These are phyloP conservation scores for Scheffersomyces segobiensis DNA, from an alignment of 1,139 yeast species.

Conservation along the genomic window DNA sequence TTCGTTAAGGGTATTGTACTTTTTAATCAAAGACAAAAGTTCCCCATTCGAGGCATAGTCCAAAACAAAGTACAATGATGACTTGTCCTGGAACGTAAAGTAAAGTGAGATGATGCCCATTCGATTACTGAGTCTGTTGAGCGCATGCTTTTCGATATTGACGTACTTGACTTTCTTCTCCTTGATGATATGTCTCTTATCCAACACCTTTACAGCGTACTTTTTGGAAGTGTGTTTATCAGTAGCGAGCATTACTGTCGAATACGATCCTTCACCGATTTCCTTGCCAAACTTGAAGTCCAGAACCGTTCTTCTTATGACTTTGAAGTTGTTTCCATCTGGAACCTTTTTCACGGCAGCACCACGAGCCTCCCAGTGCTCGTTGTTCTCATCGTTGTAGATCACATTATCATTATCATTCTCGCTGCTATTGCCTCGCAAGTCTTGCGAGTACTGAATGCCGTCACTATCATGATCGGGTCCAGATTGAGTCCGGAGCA, in stretches of 20 bases:
- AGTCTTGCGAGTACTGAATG: not conserved
- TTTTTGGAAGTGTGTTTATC: slow-evolving; percentile 71
- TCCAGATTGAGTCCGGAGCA: slow-evolving; percentile 8
- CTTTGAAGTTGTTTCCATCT: slow-evolving; percentile 15
- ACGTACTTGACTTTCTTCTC: slow-evolving; percentile 96
- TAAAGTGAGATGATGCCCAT: slow-evolving; percentile 81
- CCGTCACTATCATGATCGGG: not conserved
- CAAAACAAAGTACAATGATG: slow-evolving; percentile 84
- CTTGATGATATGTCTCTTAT: slow-evolving; percentile 90
- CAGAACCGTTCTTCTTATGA: slow-evolving; percentile 62
- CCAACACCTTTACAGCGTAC: slow-evolving; percentile 89
- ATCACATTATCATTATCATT: slow-evolving; percentile 9
- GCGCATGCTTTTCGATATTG: slow-evolving; percentile 90
- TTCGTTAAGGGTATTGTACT: slow-evolving; percentile 77
- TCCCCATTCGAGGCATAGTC: slow-evolving; percentile 96
- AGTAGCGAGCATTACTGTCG: slow-evolving; percentile 86
- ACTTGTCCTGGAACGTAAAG: slow-evolving; percentile 92
- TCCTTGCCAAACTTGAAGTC: slow-evolving; percentile 87
- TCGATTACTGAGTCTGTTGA: slow-evolving; percentile 73
- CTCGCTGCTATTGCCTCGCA: slow-evolving; percentile 6
- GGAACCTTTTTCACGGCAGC: slow-evolving; percentile 35
- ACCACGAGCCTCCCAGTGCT: slow-evolving; percentile 35
- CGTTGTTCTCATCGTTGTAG: slow-evolving; percentile 6
- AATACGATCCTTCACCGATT: slow-evolving; percentile 95
- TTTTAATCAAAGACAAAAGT: slow-evolving; percentile 73